Percentiles rank a stretch among this genome's conserved stretches.
These are phyloP conservation scores for Aureobasidium sp. DNA, from an alignment of 2,329 filamentous ascomycete species.

Conservation along the genomic window DNA sequence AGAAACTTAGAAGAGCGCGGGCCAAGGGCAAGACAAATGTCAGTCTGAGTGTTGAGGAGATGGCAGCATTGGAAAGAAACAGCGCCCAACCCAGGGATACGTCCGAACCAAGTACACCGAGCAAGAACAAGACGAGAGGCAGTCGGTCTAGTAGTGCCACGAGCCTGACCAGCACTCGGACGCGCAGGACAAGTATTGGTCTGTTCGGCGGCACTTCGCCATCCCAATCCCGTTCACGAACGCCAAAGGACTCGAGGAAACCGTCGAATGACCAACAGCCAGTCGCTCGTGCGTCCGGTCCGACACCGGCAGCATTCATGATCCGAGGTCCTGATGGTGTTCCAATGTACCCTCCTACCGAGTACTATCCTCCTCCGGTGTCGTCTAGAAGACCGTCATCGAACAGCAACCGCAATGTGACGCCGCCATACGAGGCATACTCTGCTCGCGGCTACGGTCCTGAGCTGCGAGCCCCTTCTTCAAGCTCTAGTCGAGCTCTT, in stretches of 20 bases:
- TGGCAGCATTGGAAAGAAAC: conserved; percentile 69
- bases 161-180: conserved; percentile 31
- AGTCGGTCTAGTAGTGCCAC: conserved; percentile 31
- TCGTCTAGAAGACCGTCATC: conserved; percentile 23
- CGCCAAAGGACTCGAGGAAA: conserved; percentile 22
- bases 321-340: conserved; percentile 43
- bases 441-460: conserved; percentile 5
- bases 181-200: conserved; percentile 27
- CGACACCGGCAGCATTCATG: conserved; percentile 37
- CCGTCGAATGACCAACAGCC: conserved; percentile 25
- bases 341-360: conserved; percentile 35
- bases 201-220: conserved; percentile 25
- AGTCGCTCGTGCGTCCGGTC: conserved; percentile 19
- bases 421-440: conserved; percentile 24
- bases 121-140: conserved; percentile 25
- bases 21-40: conserved; percentile 71
- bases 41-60: conserved; percentile 69
- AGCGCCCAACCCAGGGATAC: conserved; percentile 11
- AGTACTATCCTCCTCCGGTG: conserved; percentile 22
- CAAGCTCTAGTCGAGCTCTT: conserved; percentile 33
- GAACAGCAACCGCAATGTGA: conserved; percentile 26
- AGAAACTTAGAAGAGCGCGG: conserved; percentile 72
- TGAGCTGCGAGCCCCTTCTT: conserved; percentile 30
- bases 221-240: conserved; percentile 26
- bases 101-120: conserved; percentile 21